These are phyloP conservation scores for Luvunga scandens DNA, from an alignment of 345 rosid genomes.

Conservation along the genomic window DNA sequence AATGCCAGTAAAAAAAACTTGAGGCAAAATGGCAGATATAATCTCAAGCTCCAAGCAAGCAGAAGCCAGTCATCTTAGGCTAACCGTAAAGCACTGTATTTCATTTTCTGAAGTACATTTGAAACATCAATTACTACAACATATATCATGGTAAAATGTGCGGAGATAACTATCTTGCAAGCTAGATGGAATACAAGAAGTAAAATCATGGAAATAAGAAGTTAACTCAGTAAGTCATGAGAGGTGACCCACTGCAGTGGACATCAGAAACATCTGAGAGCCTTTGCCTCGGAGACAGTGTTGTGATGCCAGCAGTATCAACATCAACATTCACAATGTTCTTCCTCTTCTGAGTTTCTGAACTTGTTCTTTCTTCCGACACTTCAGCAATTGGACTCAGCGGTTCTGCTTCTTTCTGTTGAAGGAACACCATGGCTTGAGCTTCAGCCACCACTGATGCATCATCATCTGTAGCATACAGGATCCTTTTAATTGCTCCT, in stretches of 20 bases:
- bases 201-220: neutral
- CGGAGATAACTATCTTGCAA: slow-evolving; percentile 12
- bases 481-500: slow-evolving; percentile 68
- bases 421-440: slow-evolving; percentile 56
- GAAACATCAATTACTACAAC: slow-evolving; percentile 6
- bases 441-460: slow-evolving; percentile 65
- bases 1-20: too few species aligned
- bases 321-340: slow-evolving; percentile 68
- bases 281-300: slow-evolving; percentile 82
- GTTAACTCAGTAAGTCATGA: slow-evolving; percentile 63
- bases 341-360: slow-evolving; percentile 76
- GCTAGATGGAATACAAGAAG: neutral
- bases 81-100: neutral
- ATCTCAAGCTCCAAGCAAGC: neutral
- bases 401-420: slow-evolving; percentile 34
- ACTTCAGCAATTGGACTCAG: slow-evolving; percentile 77
- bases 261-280: slow-evolving; percentile 90
- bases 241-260: slow-evolving; percentile 83
- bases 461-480: slow-evolving; percentile 77
- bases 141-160: slow-evolving; percentile 2
- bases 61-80: neutral
- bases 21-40: too few species aligned
- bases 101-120: slow-evolving; percentile 14
- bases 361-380: slow-evolving; percentile 59
- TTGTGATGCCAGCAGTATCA: slow-evolving; percentile 62